Percentiles rank a stretch among this genome's conserved stretches.
These are phyloP conservation scores for Amborella trichopoda DNA, from an alignment of 164 flowering plant genomes.

Conservation along the genomic window DNA sequence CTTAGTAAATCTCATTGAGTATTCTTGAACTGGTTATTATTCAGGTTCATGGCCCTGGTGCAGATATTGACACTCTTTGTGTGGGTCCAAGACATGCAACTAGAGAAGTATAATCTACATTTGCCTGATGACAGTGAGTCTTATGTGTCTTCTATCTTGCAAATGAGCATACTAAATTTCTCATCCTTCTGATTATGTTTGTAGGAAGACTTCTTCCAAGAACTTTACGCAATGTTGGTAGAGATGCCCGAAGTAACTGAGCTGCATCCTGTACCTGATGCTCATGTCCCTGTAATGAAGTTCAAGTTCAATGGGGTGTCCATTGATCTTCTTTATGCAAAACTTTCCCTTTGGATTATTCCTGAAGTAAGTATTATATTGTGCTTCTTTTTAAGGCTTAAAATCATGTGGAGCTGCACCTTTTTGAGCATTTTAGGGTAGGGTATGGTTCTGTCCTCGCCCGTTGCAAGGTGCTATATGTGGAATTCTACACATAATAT, in stretches of 20 bases:
- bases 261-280: constrained; percentile 91
- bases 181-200: not conserved
- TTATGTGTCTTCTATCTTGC: constrained; percentile 2
- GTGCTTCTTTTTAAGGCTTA: too few species aligned
- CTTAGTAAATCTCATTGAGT: too few species aligned
- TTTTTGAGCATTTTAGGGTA: too few species aligned
- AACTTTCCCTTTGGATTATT: constrained; percentile 68
- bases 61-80: constrained; percentile 93
- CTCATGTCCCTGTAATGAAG: constrained; percentile 90
- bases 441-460: too few species aligned
- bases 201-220: constrained; percentile 90
- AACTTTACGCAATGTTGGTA: constrained; percentile 57
- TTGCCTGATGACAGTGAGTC: constrained; percentile 3
- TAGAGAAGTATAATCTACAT: constrained; percentile 53
- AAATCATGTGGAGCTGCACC: too few species aligned
- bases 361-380: constrained; percentile 94
- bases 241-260: constrained; percentile 92
- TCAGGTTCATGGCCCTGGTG: constrained; percentile 99
- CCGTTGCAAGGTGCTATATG: too few species aligned
- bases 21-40: too few species aligned
- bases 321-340: constrained; percentile 89
- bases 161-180: too few species aligned
- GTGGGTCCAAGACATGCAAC: constrained; percentile 93
- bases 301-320: constrained; percentile 88
- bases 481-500: too few species aligned